Evolutionary conservation across 257 asterid genomes (phyloP).

Genomic region (Solanum raphanifolium): DNA sequence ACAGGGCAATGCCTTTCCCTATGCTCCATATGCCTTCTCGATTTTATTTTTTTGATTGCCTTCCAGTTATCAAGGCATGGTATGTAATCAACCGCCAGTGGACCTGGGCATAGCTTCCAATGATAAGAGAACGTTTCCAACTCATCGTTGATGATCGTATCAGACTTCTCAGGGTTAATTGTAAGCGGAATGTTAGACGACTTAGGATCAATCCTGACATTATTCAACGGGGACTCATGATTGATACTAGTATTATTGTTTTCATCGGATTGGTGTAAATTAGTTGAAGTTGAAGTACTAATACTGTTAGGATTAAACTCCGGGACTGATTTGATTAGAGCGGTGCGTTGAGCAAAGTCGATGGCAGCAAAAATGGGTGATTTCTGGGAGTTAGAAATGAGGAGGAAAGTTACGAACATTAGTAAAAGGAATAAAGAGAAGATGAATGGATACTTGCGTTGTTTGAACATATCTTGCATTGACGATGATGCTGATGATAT

Average conservation of each 20-base stretch:
- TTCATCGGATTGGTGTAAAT: not conserved
- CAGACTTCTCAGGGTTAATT: not conserved
- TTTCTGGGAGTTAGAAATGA: constrained; percentile 50
- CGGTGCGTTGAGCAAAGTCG: constrained; percentile 16
- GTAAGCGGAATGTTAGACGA: not conserved
- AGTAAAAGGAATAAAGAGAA: constrained; percentile 55
- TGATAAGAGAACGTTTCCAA: constrained; percentile 1
- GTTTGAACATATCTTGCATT: constrained; percentile 47
- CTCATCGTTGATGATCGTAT: not conserved
- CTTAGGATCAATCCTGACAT: not conserved
- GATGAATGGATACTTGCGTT: constrained; percentile 66
- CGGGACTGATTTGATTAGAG: not conserved
- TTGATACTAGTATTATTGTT: not conserved
- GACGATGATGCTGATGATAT: constrained; percentile 14
- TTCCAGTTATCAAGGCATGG: constrained; percentile 82
- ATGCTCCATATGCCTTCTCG: constrained; percentile 77
- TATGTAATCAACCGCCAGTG: constrained; percentile 52
- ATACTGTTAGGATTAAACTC: not conserved
- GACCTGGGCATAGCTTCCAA: constrained; percentile 56
- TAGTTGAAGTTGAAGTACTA: not conserved
- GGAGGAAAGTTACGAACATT: constrained; percentile 42
- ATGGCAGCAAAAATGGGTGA: constrained; percentile 32
- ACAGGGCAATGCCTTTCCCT: constrained; percentile 92
- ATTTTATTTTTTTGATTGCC: constrained; percentile 46
- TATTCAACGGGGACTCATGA: not conserved